Base-by-base conservation (phyloP, 2,329 filamentous ascomycete genomes). In the Neurospora sp. region DNA sequence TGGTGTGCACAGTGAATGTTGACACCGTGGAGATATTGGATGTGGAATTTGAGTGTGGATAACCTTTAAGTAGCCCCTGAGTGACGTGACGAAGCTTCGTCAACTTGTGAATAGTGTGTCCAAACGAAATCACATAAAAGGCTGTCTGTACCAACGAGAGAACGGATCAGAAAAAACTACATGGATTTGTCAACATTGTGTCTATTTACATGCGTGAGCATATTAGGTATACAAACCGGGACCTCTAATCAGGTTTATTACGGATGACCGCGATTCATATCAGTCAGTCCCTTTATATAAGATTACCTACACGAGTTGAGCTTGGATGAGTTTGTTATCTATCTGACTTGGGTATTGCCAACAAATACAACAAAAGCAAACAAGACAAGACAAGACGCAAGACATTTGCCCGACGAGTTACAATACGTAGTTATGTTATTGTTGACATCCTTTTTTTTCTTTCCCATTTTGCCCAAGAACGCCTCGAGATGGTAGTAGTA, bases 401-500 rank as follows among this genome's bases (percentile, higher is more conserved):
- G 33, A 40, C 67, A 38, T 40, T 8, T 43, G 7, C 42, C 17
- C 39, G 6, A n/a, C 2, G 0, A 43, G 42, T n/a, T n/a, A 19
- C 42, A n/a, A 10, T 43, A 43, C 5, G 17, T 43, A 43, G 23
- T 58, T 58, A 39, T 69, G 42, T 67, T 15, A 38, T 67, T 39
- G 66, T 66, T 66, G 33, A 67, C 46, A 58, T 39, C 17, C 38
- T 66, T 66, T 68, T 67, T 7, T 68, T 68, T 66, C 39, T 9
- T 58, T 67, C 71, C 43, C 52, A 46, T 69, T 67, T 69, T 39
- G 43, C 43, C 68, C 68, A 68, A 66, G 28, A 71, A 71, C 70
- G 70, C 70, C 70, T 68, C 58, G 67, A 70, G 39, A 70, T 71
- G 68, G 66, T 71, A 58, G 46, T 33, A 52, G 43, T 42, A 40